Evolutionary conservation across 2,329 filamentous ascomycete species (phyloP), one percentile per base, ranked within the genome.

Genomic region (Nemania sp.): DNA sequence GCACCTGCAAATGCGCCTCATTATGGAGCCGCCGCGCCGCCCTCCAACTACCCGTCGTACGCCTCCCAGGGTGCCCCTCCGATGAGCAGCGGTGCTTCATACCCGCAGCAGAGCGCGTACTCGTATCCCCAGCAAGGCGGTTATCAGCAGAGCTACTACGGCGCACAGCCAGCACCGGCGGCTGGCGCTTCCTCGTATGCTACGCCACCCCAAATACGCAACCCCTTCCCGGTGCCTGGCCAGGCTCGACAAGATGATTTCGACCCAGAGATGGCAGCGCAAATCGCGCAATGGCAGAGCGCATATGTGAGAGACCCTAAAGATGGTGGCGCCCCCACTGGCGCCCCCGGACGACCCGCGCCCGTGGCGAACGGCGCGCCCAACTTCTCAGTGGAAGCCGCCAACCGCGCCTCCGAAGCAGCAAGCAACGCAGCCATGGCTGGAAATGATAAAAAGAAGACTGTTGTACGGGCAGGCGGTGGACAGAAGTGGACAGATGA

Each of bases 241-340:
- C 73, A 76, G 65, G 58, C 59, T 53, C 70, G 65, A 51, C 64
- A 63, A 56, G 73, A 70, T 60, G 77, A 79, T 60, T 83, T 79
- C 67, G 81, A 96, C 65, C 84, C 90, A 3, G 91, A 96, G 63
- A 88, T 90, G 77, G 91, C 94, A 53, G 91, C 90, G 24, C 90
- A 95, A 71, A 92, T 97, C 57, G 91, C 92, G 43, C 90, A 96
- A 72, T 97, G 93, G 91, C 91, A 96, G 73, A 93, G 88, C 72
- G 90, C 91, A 22, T 96, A 96, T 72, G 82, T 85, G 59, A 80
- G 66, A 50, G 66, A 70, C 23, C 64, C 79, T 44, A 62, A 51
- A 12, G 86, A 82, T 63, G 86, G 88, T 44, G 76, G 79, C 6
- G 51, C 61, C 24, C 52, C 52, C 26, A 56, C 54, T 3, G 56